Conservation (phyloP, 768 basidiomycete genomes). For the Rhodosporidiobolus odoratus region DNA sequence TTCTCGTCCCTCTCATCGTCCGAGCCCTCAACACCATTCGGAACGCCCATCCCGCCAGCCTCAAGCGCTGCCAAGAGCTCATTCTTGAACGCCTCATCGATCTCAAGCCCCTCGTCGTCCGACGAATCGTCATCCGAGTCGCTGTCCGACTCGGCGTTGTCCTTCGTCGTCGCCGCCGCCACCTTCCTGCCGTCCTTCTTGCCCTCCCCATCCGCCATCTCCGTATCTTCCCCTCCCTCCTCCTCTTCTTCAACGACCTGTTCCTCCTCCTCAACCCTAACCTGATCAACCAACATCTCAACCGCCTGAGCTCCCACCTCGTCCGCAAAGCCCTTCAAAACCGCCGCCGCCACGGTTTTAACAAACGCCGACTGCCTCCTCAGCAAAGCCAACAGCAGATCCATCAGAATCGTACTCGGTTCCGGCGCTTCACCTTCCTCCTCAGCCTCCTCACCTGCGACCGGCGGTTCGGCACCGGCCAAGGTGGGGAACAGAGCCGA, state of each 20-base stretch:
- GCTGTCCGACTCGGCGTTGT: constrained; percentile 41
- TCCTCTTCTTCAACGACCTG: constrained; percentile 50
- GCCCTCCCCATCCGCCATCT: constrained; percentile 30
- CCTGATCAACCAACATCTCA: constrained; percentile 41
- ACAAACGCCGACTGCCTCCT: constrained; percentile 76
- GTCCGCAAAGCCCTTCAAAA: constrained; percentile 55
- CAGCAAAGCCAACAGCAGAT: constrained; percentile 81
- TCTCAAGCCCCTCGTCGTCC: constrained; percentile 46
- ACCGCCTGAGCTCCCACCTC: constrained; percentile 44
- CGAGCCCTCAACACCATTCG: constrained; percentile 52
- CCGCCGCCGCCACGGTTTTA: constrained; percentile 65
- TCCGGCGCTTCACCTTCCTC: constrained; percentile 50
- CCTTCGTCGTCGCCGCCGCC: constrained; percentile 41
- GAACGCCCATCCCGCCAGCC: constrained; percentile 50
- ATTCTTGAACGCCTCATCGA: constrained; percentile 57
- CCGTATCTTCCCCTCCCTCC: constrained; percentile 47
- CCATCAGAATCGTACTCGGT: constrained; percentile 78
- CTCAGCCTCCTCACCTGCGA: constrained; percentile 35
- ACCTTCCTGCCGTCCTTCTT: constrained; percentile 32
- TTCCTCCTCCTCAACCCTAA: constrained; percentile 35
- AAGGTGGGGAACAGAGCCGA: constrained; percentile 53
- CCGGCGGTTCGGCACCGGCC: constrained; percentile 4
- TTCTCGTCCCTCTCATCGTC: constrained; percentile 54
- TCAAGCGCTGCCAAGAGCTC: constrained; percentile 55
- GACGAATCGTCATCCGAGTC: constrained; percentile 43